Conservation (phyloP, 192 early-diverging fungal genomes). For the Globomyces pollinis-pini region DNA sequence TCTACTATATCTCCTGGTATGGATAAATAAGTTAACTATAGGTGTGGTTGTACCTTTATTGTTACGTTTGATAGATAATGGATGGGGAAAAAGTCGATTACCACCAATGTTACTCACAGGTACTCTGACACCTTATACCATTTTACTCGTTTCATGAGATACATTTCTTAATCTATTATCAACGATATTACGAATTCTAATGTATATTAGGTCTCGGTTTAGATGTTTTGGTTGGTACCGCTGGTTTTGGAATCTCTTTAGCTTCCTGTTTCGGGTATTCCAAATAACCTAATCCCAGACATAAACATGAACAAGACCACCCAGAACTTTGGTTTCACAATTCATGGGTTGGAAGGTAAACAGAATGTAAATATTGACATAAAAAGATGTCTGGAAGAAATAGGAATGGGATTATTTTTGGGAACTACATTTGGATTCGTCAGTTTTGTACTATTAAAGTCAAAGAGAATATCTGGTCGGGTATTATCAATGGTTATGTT, state of each 20-base stretch:
- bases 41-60: slow-evolving; percentile 32
- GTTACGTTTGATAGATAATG: slow-evolving; percentile 17
- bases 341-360: too few relatives aligned
- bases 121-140: too few relatives aligned
- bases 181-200: too few relatives aligned
- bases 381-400: slow-evolving; percentile 20
- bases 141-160: slow-evolving; percentile 19
- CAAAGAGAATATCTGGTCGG: slow-evolving; percentile 9
- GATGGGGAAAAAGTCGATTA: slow-evolving; percentile 22
- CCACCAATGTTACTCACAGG: slow-evolving; percentile 23
- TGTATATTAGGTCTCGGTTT: too few relatives aligned
- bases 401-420: slow-evolving; percentile 19
- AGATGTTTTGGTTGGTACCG: slow-evolving; percentile 9
- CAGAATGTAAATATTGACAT: too few relatives aligned
- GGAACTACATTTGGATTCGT: slow-evolving; percentile 19
- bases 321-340: slow-evolving; percentile 12
- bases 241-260: slow-evolving; percentile 27
- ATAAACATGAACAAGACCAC: slow-evolving; percentile 14
- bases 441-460: slow-evolving; percentile 4
- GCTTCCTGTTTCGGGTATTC: slow-evolving; percentile 28
- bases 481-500: slow-evolving; percentile 13
- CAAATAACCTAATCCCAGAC: too few relatives aligned
- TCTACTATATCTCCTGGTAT: slow-evolving; percentile 24
- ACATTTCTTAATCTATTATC: not conserved
- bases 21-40: too few relatives aligned